These are phyloP conservation scores for Fraxinus cuspidata DNA, from an alignment of 257 asterid genomes.

Conservation along the genomic window DNA sequence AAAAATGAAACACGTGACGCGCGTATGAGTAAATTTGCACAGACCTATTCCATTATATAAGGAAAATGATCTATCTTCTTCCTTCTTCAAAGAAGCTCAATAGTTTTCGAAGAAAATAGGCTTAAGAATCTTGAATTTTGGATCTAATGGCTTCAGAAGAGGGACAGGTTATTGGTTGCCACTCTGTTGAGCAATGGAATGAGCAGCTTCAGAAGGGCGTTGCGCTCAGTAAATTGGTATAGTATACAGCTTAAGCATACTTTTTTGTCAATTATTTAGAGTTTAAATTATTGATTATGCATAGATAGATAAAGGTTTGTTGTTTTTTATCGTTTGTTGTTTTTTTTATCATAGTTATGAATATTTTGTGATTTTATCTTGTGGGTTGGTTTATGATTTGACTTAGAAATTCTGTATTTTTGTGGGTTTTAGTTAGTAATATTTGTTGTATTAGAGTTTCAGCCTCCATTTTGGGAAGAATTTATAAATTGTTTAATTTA, in stretches of 20 bases:
- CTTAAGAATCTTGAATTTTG: not conserved
- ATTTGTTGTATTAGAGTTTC: not conserved
- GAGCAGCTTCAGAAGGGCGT: constrained; percentile 37
- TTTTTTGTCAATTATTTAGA: not conserved
- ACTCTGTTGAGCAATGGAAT: constrained; percentile 52
- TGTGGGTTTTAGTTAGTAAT: not conserved
- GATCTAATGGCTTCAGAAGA: constrained; percentile 58
- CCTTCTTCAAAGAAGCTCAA: not conserved
- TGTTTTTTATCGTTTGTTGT: not conserved
- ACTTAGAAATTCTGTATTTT: not conserved
- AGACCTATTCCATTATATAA: not conserved
- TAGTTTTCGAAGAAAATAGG: not conserved
- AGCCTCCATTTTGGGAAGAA: too few species aligned
- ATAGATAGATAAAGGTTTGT: not conserved
- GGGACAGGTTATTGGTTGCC: constrained; percentile 73
- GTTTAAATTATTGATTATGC: not conserved
- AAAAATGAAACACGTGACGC: not conserved
- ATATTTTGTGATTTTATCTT: not conserved
- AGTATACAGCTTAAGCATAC: not conserved
- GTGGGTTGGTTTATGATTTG: not conserved
- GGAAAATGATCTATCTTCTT: not conserved
- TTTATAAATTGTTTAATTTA: too few species aligned
- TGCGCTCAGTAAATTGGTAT: constrained; percentile 61
- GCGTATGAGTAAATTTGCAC: not conserved
- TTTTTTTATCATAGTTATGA: not conserved